These are phyloP conservation scores for Phaeosphaeriaceae sp. DNA, from an alignment of 2,329 filamentous ascomycete genomes.

Conservation along the genomic window DNA sequence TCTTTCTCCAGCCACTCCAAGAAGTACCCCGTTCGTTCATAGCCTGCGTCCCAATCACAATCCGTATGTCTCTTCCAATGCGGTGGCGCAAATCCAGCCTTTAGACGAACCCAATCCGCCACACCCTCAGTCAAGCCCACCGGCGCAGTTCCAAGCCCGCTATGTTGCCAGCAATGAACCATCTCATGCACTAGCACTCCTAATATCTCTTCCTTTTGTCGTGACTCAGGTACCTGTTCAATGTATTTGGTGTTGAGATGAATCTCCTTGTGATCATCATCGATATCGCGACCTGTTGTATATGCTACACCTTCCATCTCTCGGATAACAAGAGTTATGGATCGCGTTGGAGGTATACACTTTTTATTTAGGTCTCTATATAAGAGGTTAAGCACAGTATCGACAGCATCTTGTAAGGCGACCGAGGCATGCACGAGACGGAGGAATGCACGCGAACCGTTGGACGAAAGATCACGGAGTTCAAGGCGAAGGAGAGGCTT, in stretches of 20 bases:
- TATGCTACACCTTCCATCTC: constrained; percentile 87
- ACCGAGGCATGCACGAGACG: constrained; percentile 65
- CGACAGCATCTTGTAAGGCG: constrained; percentile 68
- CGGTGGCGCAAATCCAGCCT: constrained; percentile 73
- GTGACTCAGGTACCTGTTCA: constrained; percentile 42
- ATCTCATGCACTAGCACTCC: constrained; percentile 92
- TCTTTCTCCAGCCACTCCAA: constrained; percentile 80
- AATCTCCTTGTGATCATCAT: constrained; percentile 89
- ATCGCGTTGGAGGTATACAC: constrained; percentile 71
- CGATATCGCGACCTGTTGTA: constrained; percentile 79
- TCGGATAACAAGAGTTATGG: constrained; percentile 81
- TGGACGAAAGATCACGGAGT: constrained; percentile 58
- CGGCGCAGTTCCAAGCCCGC: constrained; percentile 61
- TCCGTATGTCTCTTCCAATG: constrained; percentile 74
- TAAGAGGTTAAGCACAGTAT: constrained; percentile 73
- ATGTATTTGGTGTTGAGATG: constrained; percentile 85
- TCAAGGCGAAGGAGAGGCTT: constrained; percentile 56
- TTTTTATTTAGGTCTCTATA: constrained; percentile 57
- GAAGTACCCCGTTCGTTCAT: constrained; percentile 91
- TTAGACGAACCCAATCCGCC: constrained; percentile 88
- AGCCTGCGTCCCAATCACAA: constrained; percentile 83
- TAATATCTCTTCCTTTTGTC: constrained; percentile 66
- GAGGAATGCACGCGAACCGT: constrained; percentile 72
- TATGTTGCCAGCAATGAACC: constrained; percentile 92
- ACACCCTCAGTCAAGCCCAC: constrained; percentile 88